phyloP scores from a whole-genome alignment of 805 yeast species.

The Starmerella roubikii region DNA sequence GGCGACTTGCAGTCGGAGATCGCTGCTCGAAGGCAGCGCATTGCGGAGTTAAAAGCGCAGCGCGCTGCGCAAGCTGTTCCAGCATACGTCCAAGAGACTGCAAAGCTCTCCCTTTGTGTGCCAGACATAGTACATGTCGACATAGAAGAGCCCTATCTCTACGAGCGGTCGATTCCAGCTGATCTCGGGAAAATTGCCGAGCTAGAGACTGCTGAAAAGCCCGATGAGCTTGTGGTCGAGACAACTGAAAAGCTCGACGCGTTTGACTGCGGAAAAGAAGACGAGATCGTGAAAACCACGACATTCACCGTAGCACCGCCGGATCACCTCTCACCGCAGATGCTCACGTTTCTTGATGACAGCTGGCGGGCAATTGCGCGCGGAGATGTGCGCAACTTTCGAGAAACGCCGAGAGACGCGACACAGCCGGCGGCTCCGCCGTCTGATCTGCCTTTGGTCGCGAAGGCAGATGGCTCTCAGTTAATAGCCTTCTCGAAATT shows the following conservation, averaged over 20 bases:
- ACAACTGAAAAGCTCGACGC: not conserved
- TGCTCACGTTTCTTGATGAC: conserved; percentile 20
- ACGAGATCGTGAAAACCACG: not conserved
- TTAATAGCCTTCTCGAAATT: not conserved
- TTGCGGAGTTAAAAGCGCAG: conserved; percentile 39
- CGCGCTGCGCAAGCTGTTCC: conserved; percentile 25
- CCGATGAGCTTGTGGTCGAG: not conserved
- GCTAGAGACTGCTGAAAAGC: not conserved
- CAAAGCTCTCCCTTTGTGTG: not conserved
- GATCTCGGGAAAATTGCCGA: not conserved
- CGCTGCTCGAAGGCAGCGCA: conserved; percentile 39
- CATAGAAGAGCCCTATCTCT: not conserved
- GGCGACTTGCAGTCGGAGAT: conserved; percentile 31
- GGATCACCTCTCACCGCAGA: conserved; percentile 3
- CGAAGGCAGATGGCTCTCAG: not conserved
- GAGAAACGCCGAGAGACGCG: conserved; percentile 24
- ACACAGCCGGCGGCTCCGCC: not conserved
- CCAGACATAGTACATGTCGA: conserved; percentile 2
- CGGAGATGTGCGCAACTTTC: conserved; percentile 13
- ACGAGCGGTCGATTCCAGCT: conserved; percentile 5
- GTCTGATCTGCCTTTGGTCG: not conserved
- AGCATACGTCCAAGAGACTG: not conserved
- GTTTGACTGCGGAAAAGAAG: not conserved
- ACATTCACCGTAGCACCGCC: not conserved
- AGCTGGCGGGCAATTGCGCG: conserved; percentile 26